A percentile compares a stretch with the other conserved stretches of the same genome.
phyloP scores from a whole-genome alignment of 164 flowering plant species.

The Chloranthus sessilifolius region DNA sequence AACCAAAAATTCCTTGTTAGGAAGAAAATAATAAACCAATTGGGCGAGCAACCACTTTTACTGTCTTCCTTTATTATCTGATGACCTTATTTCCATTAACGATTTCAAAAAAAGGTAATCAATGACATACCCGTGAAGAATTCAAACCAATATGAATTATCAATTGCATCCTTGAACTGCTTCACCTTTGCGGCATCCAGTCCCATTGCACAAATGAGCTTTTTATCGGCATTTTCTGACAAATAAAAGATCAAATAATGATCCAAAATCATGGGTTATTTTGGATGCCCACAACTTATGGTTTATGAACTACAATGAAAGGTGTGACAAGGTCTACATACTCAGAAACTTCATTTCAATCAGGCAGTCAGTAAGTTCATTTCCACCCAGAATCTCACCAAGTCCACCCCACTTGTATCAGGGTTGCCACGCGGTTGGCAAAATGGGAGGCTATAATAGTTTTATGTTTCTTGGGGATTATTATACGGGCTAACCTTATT shows the following conservation, averaged over 20 bases:
- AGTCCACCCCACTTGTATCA: conserved; percentile 97
- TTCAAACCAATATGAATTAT: conserved; percentile 91
- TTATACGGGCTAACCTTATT: conserved; percentile 99
- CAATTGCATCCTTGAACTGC: conserved; percentile 94
- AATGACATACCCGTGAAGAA: conserved; percentile 82
- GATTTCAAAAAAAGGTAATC: no score
- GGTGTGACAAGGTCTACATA: conserved; percentile 28
- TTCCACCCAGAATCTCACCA: conserved; percentile 98
- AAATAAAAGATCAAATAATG: not conserved
- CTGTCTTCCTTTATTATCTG: no score
- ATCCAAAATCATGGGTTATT: no score
- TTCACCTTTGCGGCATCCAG: conserved; percentile 75
- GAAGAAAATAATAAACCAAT: no score
- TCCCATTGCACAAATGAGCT: conserved; percentile 57
- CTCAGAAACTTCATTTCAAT: conserved; percentile 76
- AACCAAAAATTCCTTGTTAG: no score
- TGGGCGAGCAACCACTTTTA: no score
- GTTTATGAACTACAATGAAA: not conserved
- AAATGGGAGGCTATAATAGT: conserved; percentile 94
- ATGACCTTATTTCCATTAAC: no score
- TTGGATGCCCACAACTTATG: not conserved
- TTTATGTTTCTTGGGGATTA: conserved; percentile 99
- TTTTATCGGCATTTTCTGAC: conserved; percentile 78
- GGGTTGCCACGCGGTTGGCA: conserved; percentile 55
- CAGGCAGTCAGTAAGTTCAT: conserved; percentile 95